Evolutionary conservation across 1,284 basidiomycete species (phyloP).

Genomic region (Pascua guehoae): DNA sequence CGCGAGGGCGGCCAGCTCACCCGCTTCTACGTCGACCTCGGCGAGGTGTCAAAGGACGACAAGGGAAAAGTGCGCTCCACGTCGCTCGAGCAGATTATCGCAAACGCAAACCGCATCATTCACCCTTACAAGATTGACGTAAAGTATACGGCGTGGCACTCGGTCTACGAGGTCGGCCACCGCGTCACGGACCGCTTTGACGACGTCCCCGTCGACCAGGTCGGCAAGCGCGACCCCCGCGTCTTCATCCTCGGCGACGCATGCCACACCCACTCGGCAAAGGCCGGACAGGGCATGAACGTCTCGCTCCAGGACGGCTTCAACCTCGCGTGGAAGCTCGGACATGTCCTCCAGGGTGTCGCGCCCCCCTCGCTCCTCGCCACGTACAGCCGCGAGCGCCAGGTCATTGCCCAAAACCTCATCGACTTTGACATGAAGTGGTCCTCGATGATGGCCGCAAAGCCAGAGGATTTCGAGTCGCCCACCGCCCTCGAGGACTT

Average conservation of each 20-base stretch:
- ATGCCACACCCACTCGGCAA: conserved; percentile 38
- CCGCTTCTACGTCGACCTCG: conserved; percentile 22
- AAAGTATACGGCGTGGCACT: conserved; percentile 36
- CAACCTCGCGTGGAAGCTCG: conserved; percentile 54
- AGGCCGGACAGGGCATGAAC: conserved; percentile 42
- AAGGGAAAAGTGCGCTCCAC: conserved; percentile 30
- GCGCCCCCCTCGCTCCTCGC: conserved; percentile 62
- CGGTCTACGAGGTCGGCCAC: conserved; percentile 42
- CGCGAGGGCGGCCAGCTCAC: conserved; percentile 32
- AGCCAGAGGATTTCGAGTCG: conserved; percentile 4
- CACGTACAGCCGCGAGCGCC: conserved; percentile 51
- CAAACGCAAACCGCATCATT: conserved; percentile 62
- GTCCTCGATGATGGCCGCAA: conserved; percentile 61
- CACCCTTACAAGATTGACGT: conserved; percentile 63
- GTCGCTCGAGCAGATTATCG: conserved; percentile 57
- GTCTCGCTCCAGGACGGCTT: conserved; percentile 32
- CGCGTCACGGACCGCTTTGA: conserved; percentile 49
- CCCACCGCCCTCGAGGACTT: conserved; percentile 19
- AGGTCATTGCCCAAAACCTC: conserved; percentile 56
- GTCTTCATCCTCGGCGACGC: conserved; percentile 40
- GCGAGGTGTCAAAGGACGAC: conserved; percentile 10
- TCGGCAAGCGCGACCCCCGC: conserved; percentile 4
- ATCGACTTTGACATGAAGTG: conserved; percentile 75
- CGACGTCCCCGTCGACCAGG: conserved; percentile 7
- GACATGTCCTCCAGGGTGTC: conserved; percentile 56